Conservation (phyloP, 371 early-diverging fungal genomes). For the Apophysomyces ossiformis region DNA sequence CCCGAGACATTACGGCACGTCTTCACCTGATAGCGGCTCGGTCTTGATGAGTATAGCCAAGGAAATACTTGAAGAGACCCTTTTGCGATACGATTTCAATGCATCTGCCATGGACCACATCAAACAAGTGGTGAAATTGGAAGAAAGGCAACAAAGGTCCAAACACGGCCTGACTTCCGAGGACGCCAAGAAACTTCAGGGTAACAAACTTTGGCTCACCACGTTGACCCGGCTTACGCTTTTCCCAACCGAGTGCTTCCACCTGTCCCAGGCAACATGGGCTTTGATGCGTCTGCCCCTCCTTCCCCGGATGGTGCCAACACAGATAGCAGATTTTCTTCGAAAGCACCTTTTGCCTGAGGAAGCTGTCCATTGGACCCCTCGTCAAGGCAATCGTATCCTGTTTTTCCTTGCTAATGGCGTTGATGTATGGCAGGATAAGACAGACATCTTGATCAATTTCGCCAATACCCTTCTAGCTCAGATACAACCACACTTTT, state of each 20-base stretch:
- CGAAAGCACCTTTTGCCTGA: constrained; percentile 11
- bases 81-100: constrained; percentile 20
- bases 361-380: constrained; percentile 10
- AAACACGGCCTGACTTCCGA: constrained; percentile 21
- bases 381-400: constrained; percentile 50
- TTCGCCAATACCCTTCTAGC: constrained; percentile 34
- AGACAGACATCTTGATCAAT: constrained; percentile 26
- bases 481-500: constrained; percentile 47
- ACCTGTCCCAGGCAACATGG: not conserved
- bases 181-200: constrained; percentile 37
- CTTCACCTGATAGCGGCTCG: not conserved
- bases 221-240: constrained; percentile 55
- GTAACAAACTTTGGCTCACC: constrained; percentile 56
- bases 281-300: not conserved
- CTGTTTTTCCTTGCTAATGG: constrained; percentile 65
- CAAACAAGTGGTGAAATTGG: constrained; percentile 43
- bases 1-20: constrained; percentile 44
- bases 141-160: constrained; percentile 33
- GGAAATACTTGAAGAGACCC: not conserved
- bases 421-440: constrained; percentile 39
- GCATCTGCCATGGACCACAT: constrained; percentile 36
- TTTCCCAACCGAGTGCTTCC: constrained; percentile 33
- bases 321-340: constrained; percentile 1
- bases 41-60: constrained; percentile 21
- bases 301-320: not conserved